Evolutionary conservation across 1,284 basidiomycete genomes (phyloP), one percentile per base, ranked within the genome.

Genomic region (Puccinia triticina): DNA sequence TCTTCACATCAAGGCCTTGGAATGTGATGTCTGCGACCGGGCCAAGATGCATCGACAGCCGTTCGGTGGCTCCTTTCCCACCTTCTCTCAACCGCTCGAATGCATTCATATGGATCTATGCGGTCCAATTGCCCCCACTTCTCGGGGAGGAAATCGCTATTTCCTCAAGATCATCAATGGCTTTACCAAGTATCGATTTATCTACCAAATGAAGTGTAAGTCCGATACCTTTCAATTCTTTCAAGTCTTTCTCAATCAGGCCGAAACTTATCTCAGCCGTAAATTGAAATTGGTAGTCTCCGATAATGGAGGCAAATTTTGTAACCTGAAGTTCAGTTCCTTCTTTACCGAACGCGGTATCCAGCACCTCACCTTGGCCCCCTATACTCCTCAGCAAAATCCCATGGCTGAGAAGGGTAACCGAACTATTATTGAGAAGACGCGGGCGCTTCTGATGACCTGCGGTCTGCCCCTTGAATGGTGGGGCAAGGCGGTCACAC

Each of bases 331-430:
- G 23, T 23, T n/a, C 50, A 61, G 4, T 43, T 48, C 3, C 53
- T 43, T 61, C 2, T 77, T 66, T 29, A 2, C n/a, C 2, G 29
- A 64, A n/a, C 11, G 46, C 2, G 75, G 75, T 14, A 48, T 77
- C 5, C 5, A 26, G 7, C 61, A 61, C 43, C 29, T 12, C 8
- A 57, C n/a, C 12, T 10, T 29, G 7, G 50, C 74, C 5, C 74
- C 74, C 16, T 67, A 67, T 32, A 73, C 71, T 4, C 71, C 71
- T 10, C 12, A 73, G 21, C 37, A 73, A 73, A 73, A 73, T 48
- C 71, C 71, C 2, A 8, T 73, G 2, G 29, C 71, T 1, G 46
- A 73, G 26, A 12, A 21, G 26, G 71, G 71, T 8, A 73, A 73
- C 26, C 40, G 46, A 23, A 50, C 46, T 2, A 73, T 32, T 14